phyloP scores from a whole-genome alignment of 352 stramenopile species.

The Thalassiosira hispida region DNA sequence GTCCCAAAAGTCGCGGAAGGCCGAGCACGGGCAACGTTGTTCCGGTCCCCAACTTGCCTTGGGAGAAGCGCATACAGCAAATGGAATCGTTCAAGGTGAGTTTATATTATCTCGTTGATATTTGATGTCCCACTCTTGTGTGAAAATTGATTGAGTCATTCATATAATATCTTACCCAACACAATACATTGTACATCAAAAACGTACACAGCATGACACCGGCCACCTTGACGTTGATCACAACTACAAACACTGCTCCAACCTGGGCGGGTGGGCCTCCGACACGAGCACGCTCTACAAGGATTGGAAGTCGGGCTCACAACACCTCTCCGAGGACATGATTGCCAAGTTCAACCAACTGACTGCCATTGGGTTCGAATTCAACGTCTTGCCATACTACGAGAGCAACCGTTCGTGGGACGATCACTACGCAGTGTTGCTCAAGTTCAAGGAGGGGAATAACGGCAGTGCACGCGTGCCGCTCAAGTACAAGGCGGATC shows the following conservation, averaged over 20 bases:
- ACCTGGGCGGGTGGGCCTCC: constrained; percentile 46
- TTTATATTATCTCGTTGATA: too few relatives aligned
- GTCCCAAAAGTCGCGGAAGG: constrained; percentile 19
- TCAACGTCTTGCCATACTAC: constrained; percentile 23
- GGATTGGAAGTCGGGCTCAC: constrained; percentile 23
- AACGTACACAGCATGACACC: neutral
- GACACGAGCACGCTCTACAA: constrained; percentile 28
- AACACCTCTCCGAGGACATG: constrained; percentile 6
- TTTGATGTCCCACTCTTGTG: too few relatives aligned
- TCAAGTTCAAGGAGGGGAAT: constrained; percentile 32
- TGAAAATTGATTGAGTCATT: too few relatives aligned
- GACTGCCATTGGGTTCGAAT: constrained; percentile 34
- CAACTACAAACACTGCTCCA: constrained; percentile 32
- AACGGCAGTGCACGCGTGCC: constrained; percentile 25
- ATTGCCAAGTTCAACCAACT: constrained; percentile 39
- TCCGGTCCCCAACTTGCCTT: constrained; percentile 10
- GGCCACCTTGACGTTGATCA: constrained; percentile 19
- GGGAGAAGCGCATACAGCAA: constrained; percentile 26
- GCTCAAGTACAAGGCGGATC: constrained; percentile 44
- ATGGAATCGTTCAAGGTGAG: constrained; percentile 11
- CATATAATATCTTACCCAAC: too few relatives aligned
- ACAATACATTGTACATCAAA: too few relatives aligned
- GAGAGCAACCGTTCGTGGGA: constrained; percentile 37
- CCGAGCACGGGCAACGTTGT: neutral
- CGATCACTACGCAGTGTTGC: constrained; percentile 34